Base-by-base conservation (phyloP, 306 rosid genomes). In the Trifolium dubium region DNA sequence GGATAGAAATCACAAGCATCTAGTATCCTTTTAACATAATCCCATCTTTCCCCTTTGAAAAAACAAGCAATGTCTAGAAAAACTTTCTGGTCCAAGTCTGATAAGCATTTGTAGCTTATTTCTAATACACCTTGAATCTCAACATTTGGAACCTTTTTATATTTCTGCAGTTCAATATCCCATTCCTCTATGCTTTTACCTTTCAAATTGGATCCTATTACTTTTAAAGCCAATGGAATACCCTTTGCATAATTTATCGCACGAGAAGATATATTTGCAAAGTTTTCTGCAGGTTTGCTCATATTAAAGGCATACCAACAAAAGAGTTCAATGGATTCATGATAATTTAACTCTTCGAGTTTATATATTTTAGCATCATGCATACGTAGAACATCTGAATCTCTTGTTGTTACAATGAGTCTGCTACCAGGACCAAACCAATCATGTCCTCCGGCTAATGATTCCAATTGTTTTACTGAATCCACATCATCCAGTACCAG, bases 11-110 rank as follows among this genome's bases (percentile, higher is more conserved):
- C 55, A 49, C 55, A 49, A 5, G 55, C 55, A 2, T 49, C 55
- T 49, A 49, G 55, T 49, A 49, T 49, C 19, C 19, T 49, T 49
- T 49, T n/a, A 51, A 17, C 58, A 51, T 51, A 51, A 8, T 51
- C 58, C 58, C 58, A 51, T 17, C 58, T 51, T 51, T 51, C 58
- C 29, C 58, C 58, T 51, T 17, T 51, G 58, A 51, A 51, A 17
- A 17, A 51, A 51, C 58, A 51, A 6, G 58, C 58, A 17, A 51
- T 51, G 58, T 51, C 58, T 1, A 51, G 58, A 18, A 51, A 51
- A 51, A 7, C 0, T n/a, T 49, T 49, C 23, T 49, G 3, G 1
- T 49, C 55, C 17, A 49, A 49, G 19, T 49, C 55, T n/a, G 55
- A n/a, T 49, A 49, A 9, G 18, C 55, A n/a, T 49, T 49, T 49